Percentiles rank a stretch among this genome's conserved stretches.
These are phyloP conservation scores for Apiospora phragmitis DNA, from an alignment of 2,329 filamentous ascomycete species.

Conservation along the genomic window DNA sequence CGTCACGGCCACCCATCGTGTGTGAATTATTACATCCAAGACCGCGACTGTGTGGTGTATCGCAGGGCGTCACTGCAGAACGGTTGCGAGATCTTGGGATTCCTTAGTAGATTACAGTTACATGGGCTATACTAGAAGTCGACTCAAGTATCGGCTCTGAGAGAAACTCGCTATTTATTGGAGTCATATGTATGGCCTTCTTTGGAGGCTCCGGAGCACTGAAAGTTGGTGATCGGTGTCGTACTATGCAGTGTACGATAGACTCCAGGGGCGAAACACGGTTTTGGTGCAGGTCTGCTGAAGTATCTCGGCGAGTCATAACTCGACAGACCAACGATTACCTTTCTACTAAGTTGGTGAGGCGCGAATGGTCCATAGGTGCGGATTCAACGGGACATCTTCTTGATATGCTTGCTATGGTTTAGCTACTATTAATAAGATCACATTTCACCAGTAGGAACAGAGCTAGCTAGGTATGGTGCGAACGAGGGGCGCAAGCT, in stretches of 20 bases:
- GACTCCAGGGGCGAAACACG: neutral
- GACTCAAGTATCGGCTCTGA: neutral
- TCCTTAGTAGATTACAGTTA: neutral
- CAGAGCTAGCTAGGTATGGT: neutral
- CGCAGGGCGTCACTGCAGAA: conserved; percentile 18
- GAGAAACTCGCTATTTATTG: neutral
- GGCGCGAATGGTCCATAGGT: neutral
- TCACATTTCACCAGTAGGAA: neutral
- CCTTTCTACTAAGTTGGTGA: neutral
- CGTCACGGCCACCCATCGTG: neutral
- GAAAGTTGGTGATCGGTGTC: neutral
- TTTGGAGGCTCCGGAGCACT: neutral
- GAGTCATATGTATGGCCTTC: neutral
- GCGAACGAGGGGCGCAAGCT: neutral
- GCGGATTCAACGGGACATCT: neutral
- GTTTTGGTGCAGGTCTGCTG: neutral
- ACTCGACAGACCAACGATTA: neutral
- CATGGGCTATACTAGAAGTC: neutral
- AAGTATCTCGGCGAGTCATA: neutral
- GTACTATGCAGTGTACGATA: neutral
- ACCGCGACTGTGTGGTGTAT: conserved; percentile 13
- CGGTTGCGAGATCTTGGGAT: conserved; percentile 10
- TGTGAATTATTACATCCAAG: conserved; percentile 2
- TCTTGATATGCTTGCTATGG: neutral
- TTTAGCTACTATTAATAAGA: neutral